Evolutionary conservation across 2,329 filamentous ascomycete genomes (phyloP).

Genomic region (Fusarium algeriense): DNA sequence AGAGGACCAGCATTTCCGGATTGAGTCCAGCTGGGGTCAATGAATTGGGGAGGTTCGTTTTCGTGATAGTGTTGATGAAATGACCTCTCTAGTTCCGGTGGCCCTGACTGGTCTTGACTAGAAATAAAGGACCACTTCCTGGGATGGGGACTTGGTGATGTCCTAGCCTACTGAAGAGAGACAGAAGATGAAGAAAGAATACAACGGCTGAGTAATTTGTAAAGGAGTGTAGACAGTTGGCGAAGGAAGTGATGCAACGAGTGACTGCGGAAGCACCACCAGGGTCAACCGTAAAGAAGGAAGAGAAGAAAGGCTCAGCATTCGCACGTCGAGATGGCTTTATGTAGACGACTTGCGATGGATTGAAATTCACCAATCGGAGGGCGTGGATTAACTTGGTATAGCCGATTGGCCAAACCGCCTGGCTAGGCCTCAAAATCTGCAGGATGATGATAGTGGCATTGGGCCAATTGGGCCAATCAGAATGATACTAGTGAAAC

Average conservation of each 20-base stretch:
- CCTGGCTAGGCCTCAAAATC: slow-evolving; percentile 35
- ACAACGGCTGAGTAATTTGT: not conserved
- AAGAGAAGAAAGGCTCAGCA: not conserved
- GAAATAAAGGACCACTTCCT: slow-evolving; percentile 1
- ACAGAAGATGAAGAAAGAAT: not conserved
- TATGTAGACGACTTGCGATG: not conserved
- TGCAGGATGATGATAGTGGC: slow-evolving; percentile 25
- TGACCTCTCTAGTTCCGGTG: not conserved
- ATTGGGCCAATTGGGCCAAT: not conserved
- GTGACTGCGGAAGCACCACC: slow-evolving; percentile 10
- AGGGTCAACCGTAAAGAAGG: not conserved
- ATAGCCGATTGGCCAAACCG: not conserved
- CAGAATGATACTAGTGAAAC: not conserved
- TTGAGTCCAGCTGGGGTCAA: slow-evolving; percentile 1
- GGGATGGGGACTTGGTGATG: not conserved
- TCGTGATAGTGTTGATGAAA: not conserved
- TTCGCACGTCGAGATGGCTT: not conserved
- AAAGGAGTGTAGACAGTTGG: not conserved
- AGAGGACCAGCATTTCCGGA: not conserved
- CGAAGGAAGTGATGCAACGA: slow-evolving; percentile 6
- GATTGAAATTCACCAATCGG: not conserved
- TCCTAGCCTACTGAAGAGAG: not conserved
- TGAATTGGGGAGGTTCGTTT: not conserved
- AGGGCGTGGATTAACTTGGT: not conserved
- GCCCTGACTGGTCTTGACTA: not conserved